Base-by-base conservation (phyloP, 1,284 basidiomycete species). In the Trametes polyzona region DNA sequence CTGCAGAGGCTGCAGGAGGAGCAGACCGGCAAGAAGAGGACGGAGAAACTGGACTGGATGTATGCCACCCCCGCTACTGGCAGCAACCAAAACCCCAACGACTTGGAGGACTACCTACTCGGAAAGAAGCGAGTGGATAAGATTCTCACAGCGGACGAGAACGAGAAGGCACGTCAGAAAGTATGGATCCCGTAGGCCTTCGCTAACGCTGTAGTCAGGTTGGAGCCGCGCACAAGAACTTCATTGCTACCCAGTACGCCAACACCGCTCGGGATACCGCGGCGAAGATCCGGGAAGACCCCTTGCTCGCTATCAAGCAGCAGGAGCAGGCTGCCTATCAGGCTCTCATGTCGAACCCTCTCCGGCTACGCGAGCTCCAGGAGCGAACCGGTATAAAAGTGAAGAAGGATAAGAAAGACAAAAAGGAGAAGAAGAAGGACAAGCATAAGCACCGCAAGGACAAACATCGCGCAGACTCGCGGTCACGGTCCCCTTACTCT, bases 101-200 rank as follows among this genome's bases (percentile, higher is more conserved):
- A 99, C 60, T 76, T 98, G 65, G 97, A 99, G 77, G 95, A 96
- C 66, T 99, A 99, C 70, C 78, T 99, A 5, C 80, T 99, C 27
- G 97, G 96, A n/a, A 99, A 98, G 84, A 98, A 96, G 78, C 78
- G 96, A 51, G 96, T 99, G 1, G 97, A 99, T 74, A 95, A 98
- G 76, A 90, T 98, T 24, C 75, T 99, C 60, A 93, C 87, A 27
- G 92, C 87, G 39, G 93, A 96, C 67, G 93, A 96, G 69, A 89
- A 96, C 67, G 88, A 84, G 58, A 92, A 91, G 81, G 93, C 94
- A 64, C 58, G 83, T 50, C 11, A 49, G 33, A 24, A 23, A 32
- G 2, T 17, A 8, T 12, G 12, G 16, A 3, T 27, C 2, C 7
- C 26, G 17, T 14, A 19, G 12, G 1, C 23, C 3, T 21, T 1